Evolutionary conservation across 495 filamentous ascomycete genomes (phyloP).

Genomic region (Penicillium maclennaniae): DNA sequence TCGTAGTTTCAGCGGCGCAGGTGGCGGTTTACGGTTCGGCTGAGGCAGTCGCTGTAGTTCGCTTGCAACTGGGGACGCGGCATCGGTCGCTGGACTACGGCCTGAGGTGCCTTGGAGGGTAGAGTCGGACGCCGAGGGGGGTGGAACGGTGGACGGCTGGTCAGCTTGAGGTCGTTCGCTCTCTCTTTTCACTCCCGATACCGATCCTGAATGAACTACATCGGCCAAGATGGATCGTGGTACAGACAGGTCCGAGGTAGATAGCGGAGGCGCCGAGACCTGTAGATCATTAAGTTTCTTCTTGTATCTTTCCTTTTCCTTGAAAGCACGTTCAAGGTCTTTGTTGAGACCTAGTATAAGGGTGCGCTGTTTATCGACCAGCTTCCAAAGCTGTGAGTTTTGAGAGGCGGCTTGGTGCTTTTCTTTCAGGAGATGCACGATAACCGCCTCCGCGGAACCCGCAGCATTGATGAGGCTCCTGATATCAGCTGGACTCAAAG

Average conservation of each 20-base stretch:
- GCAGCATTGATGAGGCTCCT: constrained; percentile 72
- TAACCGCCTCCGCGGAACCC: constrained; percentile 84
- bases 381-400: constrained; percentile 88
- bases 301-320: constrained; percentile 91
- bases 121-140: constrained; percentile 2
- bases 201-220: background rate
- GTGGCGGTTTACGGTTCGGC: constrained; percentile 73
- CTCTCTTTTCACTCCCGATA: background rate
- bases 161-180: background rate
- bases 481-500: constrained; percentile 57
- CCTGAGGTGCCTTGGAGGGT: constrained; percentile 8
- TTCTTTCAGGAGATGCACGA: constrained; percentile 84
- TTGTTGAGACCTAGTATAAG: constrained; percentile 94
- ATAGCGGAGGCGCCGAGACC: constrained; percentile 46
- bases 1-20: constrained; percentile 74
- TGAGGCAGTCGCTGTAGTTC: constrained; percentile 39
- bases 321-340: constrained; percentile 84
- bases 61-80: constrained; percentile 12
- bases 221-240: constrained; percentile 5
- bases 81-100: constrained; percentile 16
- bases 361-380: constrained; percentile 93
- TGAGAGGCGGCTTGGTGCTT: constrained; percentile 84
- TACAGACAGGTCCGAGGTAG: constrained; percentile 26
- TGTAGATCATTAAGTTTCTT: constrained; percentile 82
- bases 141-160: constrained; percentile 6